phyloP scores from a whole-genome alignment of 2,329 filamentous ascomycete species.

The Epicoccum nigrum region DNA sequence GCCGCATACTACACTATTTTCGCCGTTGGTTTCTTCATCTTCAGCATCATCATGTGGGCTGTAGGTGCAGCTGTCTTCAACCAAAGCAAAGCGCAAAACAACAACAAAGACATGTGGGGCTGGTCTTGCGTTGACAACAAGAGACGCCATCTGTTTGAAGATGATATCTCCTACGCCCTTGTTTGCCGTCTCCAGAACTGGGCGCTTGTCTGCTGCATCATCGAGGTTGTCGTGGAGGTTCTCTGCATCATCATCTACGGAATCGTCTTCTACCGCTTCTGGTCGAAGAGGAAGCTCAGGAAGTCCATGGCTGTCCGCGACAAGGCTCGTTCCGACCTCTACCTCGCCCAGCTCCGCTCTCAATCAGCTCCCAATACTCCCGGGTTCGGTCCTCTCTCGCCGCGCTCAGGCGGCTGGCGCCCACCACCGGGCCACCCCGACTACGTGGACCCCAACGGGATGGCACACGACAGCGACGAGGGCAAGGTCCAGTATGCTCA shows the following conservation, averaged over 20 bases:
- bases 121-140: conserved; percentile 96
- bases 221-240: conserved; percentile 91
- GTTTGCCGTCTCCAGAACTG: conserved; percentile 96
- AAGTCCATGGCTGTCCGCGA: conserved; percentile 98
- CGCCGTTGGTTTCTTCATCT: conserved; percentile 89
- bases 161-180: conserved; percentile 86
- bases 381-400: conserved; percentile 74
- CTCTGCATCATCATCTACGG: conserved; percentile 92
- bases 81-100: conserved; percentile 71
- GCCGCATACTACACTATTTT: conserved; percentile 96
- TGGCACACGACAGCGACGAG: conserved; percentile 59
- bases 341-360: conserved; percentile 70
- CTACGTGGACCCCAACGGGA: conserved; percentile 54
- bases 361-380: conserved; percentile 96
- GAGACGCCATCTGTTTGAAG: conserved; percentile 74
- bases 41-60: conserved; percentile 91
- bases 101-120: conserved; percentile 92
- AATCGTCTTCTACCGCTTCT: conserved; percentile 96
- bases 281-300: conserved; percentile 90
- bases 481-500: conserved; percentile 45
- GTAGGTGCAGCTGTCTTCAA: conserved; percentile 85
- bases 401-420: conserved; percentile 59
- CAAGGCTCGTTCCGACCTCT: conserved; percentile 90
- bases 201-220: conserved; percentile 94
- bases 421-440: conserved; percentile 52